phyloP scores from a whole-genome alignment of 768 basidiomycete species.

The Leccinellum albellum region DNA sequence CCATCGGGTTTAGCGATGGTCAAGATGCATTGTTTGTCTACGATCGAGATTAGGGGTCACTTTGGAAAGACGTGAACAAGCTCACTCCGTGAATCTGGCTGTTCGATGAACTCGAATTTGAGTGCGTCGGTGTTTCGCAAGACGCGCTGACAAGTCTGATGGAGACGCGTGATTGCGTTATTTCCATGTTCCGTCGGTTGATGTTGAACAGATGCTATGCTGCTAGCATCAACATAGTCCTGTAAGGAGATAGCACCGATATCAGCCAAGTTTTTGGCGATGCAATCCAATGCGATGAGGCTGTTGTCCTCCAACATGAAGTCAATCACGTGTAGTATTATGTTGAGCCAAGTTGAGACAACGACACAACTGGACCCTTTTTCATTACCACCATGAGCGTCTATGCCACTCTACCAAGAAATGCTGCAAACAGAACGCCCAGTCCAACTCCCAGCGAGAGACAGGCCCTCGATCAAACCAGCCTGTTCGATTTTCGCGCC shows the following conservation, averaged over 20 bases:
- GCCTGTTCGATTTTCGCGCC: constrained; percentile 45
- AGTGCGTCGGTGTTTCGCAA: constrained; percentile 41
- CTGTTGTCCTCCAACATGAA: too few relatives aligned
- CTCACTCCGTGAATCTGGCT: constrained; percentile 35
- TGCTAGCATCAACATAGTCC: constrained; percentile 20
- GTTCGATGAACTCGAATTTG: constrained; percentile 48
- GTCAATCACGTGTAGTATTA: not conserved
- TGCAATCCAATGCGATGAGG: constrained; percentile 10
- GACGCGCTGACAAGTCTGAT: constrained; percentile 39
- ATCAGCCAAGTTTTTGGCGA: constrained; percentile 24
- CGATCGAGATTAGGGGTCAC: constrained; percentile 1
- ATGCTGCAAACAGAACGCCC: constrained; percentile 41
- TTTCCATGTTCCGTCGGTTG: not conserved
- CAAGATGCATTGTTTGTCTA: constrained; percentile 59
- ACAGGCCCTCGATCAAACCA: constrained; percentile 37
- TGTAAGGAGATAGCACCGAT: constrained; percentile 29
- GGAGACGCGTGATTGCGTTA: constrained; percentile 34
- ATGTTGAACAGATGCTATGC: not conserved
- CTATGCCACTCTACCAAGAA: not conserved
- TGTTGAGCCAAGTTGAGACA: not conserved
- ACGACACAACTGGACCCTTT: too few relatives aligned
- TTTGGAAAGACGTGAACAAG: not conserved
- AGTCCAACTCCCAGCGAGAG: constrained; percentile 64
- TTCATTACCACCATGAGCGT: not conserved
- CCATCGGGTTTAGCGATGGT: constrained; percentile 58